phyloP scores from a whole-genome alignment of 805 yeast genomes.

The Suhomyces emberorum region DNA sequence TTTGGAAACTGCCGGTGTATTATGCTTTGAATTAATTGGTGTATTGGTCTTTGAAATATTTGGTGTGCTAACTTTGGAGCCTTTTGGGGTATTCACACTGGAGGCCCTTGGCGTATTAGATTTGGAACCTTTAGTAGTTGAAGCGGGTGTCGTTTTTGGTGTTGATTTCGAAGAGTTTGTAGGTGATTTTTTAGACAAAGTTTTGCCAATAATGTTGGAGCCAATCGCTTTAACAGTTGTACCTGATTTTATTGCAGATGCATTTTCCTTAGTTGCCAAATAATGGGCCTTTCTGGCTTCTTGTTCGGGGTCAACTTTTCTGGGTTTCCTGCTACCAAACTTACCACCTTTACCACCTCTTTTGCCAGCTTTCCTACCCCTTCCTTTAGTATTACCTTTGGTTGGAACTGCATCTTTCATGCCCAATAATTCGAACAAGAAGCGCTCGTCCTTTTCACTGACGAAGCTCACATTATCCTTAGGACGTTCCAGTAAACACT shows the following conservation, averaged over 20 bases:
- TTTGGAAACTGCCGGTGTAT: no score
- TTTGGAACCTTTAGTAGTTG: neutral
- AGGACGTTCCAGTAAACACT: constrained; percentile 31
- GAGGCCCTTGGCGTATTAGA: constrained; percentile 1
- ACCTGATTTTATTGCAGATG: constrained; percentile 34
- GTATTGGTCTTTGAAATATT: no score
- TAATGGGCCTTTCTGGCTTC: constrained; percentile 39
- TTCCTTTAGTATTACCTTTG: constrained; percentile 11
- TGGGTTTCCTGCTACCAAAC: constrained; percentile 17
- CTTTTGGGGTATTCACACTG: constrained; percentile 6
- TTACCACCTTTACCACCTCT: constrained; percentile 30
- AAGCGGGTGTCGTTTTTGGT: neutral
- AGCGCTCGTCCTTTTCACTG: constrained; percentile 46
- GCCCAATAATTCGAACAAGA: constrained; percentile 46
- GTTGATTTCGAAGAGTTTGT: constrained; percentile 1
- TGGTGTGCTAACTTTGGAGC: no score
- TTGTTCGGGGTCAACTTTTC: constrained; percentile 25
- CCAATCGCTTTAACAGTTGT: constrained; percentile 40
- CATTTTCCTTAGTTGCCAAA: constrained; percentile 27
- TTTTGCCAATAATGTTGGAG: constrained; percentile 17
- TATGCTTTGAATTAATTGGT: no score
- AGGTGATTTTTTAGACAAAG: neutral
- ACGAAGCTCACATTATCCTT: constrained; percentile 21
- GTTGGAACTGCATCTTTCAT: constrained; percentile 39
- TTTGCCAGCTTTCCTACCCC: constrained; percentile 14